Conservation (phyloP, 2,329 filamentous ascomycete species). For the Monosporascus sp. region DNA sequence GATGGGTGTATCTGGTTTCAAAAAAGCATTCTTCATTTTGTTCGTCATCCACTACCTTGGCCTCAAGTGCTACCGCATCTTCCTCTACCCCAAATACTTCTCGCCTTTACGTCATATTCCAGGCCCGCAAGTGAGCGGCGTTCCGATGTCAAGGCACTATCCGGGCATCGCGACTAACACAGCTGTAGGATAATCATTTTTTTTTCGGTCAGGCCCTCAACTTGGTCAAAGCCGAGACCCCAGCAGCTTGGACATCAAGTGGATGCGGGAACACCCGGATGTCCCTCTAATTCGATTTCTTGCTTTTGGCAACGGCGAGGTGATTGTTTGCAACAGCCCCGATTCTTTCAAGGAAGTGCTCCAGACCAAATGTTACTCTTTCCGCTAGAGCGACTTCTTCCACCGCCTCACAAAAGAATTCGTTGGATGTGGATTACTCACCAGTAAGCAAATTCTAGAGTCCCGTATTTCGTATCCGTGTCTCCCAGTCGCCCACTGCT, state of each 20-base stretch:
- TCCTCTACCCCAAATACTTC: slow-evolving; percentile 6
- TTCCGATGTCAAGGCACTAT: too few species aligned
- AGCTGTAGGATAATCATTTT: slow-evolving; percentile 4
- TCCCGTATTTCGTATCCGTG: neutral
- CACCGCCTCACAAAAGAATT: slow-evolving; percentile 6
- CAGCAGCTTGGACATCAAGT: slow-evolving; percentile 1
- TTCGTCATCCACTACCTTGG: slow-evolving; percentile 6
- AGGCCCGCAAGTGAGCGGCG: slow-evolving; percentile 5
- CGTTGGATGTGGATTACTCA: slow-evolving; percentile 3
- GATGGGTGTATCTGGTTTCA: neutral
- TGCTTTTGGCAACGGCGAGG: slow-evolving; percentile 8
- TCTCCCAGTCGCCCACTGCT: neutral
- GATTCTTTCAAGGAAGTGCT: slow-evolving; percentile 6
- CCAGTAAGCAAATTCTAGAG: neutral
- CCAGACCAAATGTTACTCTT: slow-evolving; percentile 8
- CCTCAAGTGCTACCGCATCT: slow-evolving; percentile 7
- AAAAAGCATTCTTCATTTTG: neutral
- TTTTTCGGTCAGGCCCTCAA: slow-evolving; percentile 7
- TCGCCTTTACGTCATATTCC: slow-evolving; percentile 2
- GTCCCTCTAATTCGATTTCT: slow-evolving; percentile 9
- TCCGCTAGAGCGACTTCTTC: slow-evolving; percentile 4
- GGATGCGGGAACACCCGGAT: slow-evolving; percentile 9
- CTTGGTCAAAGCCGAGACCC: slow-evolving; percentile 5
- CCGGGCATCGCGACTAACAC: too few species aligned
- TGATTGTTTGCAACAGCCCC: slow-evolving; percentile 6